A percentile compares a stretch with the other conserved stretches of the same genome.
These are phyloP conservation scores for Sordariomycetes sp. DNA, from an alignment of 2,329 filamentous ascomycete species.

Conservation along the genomic window DNA sequence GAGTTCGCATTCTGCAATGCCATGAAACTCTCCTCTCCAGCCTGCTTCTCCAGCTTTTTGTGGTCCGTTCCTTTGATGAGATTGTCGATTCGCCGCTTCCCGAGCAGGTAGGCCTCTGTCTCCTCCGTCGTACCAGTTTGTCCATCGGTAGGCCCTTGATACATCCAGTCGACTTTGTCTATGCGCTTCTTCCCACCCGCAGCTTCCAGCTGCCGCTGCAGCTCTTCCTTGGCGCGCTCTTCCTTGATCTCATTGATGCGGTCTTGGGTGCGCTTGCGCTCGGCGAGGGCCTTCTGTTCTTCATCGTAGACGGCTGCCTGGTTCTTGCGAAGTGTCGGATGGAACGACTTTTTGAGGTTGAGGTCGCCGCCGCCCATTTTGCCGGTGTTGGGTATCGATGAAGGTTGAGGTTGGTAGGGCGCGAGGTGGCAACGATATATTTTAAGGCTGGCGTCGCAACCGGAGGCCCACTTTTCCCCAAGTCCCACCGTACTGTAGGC, in stretches of 20 bases:
- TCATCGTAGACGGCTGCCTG: slow-evolving; percentile 85
- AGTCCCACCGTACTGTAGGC: no score
- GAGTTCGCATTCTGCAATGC: slow-evolving; percentile 62
- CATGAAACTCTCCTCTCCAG: slow-evolving; percentile 50
- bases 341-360: slow-evolving; percentile 92
- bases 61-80: slow-evolving; percentile 69
- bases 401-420: background rate
- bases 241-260: slow-evolving; percentile 89
- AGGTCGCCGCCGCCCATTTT: slow-evolving; percentile 91
- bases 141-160: slow-evolving; percentile 74
- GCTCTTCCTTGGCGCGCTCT: slow-evolving; percentile 84
- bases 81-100: slow-evolving; percentile 85
- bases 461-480: no score
- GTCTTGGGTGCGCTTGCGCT: slow-evolving; percentile 89
- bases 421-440: background rate
- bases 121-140: slow-evolving; percentile 75
- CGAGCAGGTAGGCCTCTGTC: slow-evolving; percentile 85
- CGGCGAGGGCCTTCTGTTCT: slow-evolving; percentile 84
- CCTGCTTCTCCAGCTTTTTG: slow-evolving; percentile 71
- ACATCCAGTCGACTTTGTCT: slow-evolving; percentile 97
- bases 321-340: slow-evolving; percentile 84
- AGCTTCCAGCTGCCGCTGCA: slow-evolving; percentile 81
- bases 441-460: no score
- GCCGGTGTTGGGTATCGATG: slow-evolving; percentile 14
- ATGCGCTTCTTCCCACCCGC: slow-evolving; percentile 73